Evolutionary conservation across 805 yeast genomes (phyloP).

Genomic region (Lipomyces yamadae): DNA sequence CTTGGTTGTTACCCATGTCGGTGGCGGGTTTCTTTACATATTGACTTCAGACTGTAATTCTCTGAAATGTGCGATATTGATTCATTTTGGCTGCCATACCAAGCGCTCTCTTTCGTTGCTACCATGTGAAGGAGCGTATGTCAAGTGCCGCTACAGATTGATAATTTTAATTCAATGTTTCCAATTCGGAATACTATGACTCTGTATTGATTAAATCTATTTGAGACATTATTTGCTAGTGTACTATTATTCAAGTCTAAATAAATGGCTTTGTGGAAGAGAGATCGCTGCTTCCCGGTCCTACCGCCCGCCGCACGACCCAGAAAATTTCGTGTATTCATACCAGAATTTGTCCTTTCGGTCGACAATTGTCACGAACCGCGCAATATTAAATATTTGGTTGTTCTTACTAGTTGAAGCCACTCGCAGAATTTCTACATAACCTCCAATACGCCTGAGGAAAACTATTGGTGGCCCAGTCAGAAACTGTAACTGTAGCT

Average conservation of each 20-base stretch:
- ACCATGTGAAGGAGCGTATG: constrained; percentile 26
- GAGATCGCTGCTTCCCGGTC: too few species aligned
- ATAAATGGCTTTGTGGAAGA: too few species aligned
- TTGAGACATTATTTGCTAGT: too few species aligned
- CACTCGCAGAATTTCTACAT: background rate
- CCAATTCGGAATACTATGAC: background rate
- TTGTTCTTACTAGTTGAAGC: background rate
- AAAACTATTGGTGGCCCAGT: too few species aligned
- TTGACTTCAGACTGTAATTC: constrained; percentile 1
- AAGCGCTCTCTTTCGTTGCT: constrained; percentile 21
- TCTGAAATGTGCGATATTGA: constrained; percentile 23
- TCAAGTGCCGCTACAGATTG: constrained; percentile 19
- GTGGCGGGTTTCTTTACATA: constrained; percentile 16
- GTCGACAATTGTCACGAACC: too few species aligned
- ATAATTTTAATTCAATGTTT: background rate
- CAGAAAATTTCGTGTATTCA: too few species aligned
- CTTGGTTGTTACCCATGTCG: constrained; percentile 7
- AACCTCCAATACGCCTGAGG: background rate
- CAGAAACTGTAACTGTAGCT: background rate
- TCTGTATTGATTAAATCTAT: too few species aligned
- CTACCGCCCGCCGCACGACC: too few species aligned
- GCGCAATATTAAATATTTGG: background rate
- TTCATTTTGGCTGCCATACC: constrained; percentile 19
- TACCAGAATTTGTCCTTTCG: too few species aligned
- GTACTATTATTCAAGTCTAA: too few species aligned